Base-by-base conservation (phyloP, 768 basidiomycete genomes). In the Boletales sp. region DNA sequence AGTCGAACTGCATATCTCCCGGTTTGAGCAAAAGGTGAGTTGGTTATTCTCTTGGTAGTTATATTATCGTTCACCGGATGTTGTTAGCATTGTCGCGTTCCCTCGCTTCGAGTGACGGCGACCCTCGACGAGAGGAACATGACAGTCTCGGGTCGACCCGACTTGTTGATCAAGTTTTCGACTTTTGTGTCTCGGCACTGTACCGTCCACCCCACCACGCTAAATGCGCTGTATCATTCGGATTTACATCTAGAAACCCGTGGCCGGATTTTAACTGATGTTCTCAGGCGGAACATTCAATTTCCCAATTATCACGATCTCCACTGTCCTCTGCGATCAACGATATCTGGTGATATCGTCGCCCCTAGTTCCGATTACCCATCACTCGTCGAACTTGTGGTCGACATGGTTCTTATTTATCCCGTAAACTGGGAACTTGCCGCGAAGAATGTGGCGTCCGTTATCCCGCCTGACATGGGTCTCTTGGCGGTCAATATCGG, bases 141-240 rank as follows among this genome's bases (percentile, higher is more conserved):
- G 47, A 83, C 83, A 11, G 66, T 84, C 43, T 85, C 83, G 3
- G 84, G 83, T 19, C 74, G 69, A 43, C 83, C 83, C 3, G 75
- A 80, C 51, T 46, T 73, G 41, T 65, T 86, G 30, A 59, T 65
- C 8, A 59, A 60, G 21, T 83, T 84, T 59, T 65, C 72, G 8
- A 55, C 56, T 14, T 67, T 57, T 8, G 55, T 80, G 37, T 69
- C 72, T 18, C 55, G 66, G 4, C 61, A 58, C 17, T 69, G 70
- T 18, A 54, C 67, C 2, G 63, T 75, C 0, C 75, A 74, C 51
- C 63, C 73, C 41, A 78, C 79, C 1, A 70, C 71, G 2, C 60
- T 84, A 36, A 69, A 76, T 42, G 70, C 77, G 0, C 70, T 83
- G 0, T 86, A 86, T 56, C 84, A 86, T 59, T 73, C 66, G n/a